These are phyloP conservation scores for Paramecium caudatum DNA, from an alignment of 73 alveolate genomes.

Conservation along the genomic window DNA sequence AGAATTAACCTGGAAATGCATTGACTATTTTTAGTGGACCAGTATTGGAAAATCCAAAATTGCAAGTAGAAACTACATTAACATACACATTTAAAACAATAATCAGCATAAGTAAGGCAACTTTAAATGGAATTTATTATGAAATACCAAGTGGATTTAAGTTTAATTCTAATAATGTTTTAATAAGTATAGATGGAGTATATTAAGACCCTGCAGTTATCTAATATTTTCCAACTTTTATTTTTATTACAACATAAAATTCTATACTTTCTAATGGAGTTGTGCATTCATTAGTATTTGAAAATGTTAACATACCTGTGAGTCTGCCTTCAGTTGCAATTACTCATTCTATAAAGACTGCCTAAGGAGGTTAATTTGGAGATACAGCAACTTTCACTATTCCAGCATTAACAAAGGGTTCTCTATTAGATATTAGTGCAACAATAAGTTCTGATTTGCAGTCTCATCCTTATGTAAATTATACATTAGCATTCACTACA, in stretches of 20 bases:
- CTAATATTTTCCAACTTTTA: constrained; percentile 5
- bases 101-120: not conserved
- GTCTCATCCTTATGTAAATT: constrained; percentile 59
- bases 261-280: constrained; percentile 52
- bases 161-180: constrained; percentile 12
- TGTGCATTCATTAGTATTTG: not conserved
- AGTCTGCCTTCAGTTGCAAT: constrained; percentile 31
- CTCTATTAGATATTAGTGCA: not conserved
- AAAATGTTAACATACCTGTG: constrained; percentile 47
- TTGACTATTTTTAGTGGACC: constrained; percentile 53
- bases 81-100: constrained; percentile 27
- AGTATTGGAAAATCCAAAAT: not conserved
- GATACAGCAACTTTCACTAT: constrained; percentile 39
- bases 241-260: not conserved
- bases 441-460: not conserved
- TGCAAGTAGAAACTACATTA: constrained; percentile 52
- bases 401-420: constrained; percentile 45
- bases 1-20: not conserved
- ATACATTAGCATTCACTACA: constrained; percentile 62
- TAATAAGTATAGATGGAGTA: constrained; percentile 46
- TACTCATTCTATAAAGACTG: not conserved
- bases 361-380: constrained; percentile 48
- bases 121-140: constrained; percentile 58
- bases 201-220: constrained; percentile 27
- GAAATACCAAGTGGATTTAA: constrained; percentile 31